Evolutionary conservation across 495 filamentous ascomycete genomes (phyloP).

Genomic region (Articulospora tetracladia): DNA sequence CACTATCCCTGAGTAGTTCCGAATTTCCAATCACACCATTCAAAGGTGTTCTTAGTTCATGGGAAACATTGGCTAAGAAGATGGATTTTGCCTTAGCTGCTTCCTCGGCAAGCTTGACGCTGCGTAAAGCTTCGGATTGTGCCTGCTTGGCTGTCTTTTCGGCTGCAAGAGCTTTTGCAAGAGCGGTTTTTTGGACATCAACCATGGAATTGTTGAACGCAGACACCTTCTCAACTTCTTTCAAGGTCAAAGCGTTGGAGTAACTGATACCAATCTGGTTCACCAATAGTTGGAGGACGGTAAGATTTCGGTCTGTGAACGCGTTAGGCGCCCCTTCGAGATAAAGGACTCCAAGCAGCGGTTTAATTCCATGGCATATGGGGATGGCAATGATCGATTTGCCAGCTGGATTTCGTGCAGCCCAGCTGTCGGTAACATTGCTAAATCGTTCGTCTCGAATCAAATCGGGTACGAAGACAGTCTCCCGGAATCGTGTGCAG

Average conservation of each 20-base stretch:
- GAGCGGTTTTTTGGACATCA: conserved; percentile 75
- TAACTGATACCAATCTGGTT: conserved; percentile 89
- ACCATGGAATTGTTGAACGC: conserved; percentile 85
- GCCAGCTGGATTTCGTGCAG: conserved; percentile 61
- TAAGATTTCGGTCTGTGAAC: conserved; percentile 85
- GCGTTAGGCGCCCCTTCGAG: conserved; percentile 80
- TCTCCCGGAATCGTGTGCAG: conserved; percentile 77
- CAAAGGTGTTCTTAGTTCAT: conserved; percentile 81
- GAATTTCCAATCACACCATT: conserved; percentile 90
- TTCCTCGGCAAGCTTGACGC: conserved; percentile 86
- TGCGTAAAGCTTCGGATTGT: conserved; percentile 81
- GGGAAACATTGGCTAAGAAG: conserved; percentile 89
- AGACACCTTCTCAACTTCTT: conserved; percentile 72
- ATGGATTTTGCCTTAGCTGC: conserved; percentile 87
- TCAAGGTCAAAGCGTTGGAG: conserved; percentile 82
- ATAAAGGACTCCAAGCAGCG: conserved; percentile 78
- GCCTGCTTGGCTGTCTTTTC: conserved; percentile 63
- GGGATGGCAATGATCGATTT: conserved; percentile 82
- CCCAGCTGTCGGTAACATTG: conserved; percentile 69
- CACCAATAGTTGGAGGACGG: conserved; percentile 78
- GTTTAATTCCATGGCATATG: conserved; percentile 71
- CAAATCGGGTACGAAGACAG: conserved; percentile 78
- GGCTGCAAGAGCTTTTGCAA: conserved; percentile 55
- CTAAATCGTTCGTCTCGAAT: conserved; percentile 83
- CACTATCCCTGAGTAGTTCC: conserved; percentile 76